Conservation (phyloP, 257 asterid genomes). For the Striga asiatica region DNA sequence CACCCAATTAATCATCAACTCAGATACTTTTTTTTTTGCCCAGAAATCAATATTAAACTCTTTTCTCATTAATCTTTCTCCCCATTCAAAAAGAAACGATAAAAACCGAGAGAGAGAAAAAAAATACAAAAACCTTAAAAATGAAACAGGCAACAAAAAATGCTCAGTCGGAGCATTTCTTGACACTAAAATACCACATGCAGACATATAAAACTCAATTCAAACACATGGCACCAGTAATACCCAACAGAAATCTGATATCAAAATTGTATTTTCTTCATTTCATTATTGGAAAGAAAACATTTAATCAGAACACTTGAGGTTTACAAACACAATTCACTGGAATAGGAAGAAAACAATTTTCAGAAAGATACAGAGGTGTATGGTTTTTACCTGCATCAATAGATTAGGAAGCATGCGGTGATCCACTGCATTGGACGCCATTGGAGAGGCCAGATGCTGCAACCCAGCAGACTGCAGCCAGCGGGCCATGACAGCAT, state of each 20-base stretch:
- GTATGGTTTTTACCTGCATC: slow-evolving; percentile 53
- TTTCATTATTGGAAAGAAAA: too few relatives aligned
- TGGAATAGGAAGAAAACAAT: too few relatives aligned
- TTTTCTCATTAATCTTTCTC: slow-evolving; percentile 2
- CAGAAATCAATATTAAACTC: too few relatives aligned
- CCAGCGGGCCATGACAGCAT: slow-evolving; percentile 97
- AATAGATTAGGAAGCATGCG: slow-evolving; percentile 66
- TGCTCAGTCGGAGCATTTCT: too few relatives aligned
- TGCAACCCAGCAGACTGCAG: slow-evolving; percentile 99
- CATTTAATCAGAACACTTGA: too few relatives aligned
- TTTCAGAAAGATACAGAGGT: background rate
- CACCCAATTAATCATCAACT: slow-evolving; percentile 16
- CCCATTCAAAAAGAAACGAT: background rate
- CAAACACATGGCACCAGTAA: too few relatives aligned
- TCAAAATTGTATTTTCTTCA: too few relatives aligned
- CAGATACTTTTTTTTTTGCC: slow-evolving; percentile 8
- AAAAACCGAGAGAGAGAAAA: background rate
- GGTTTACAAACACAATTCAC: too few relatives aligned
- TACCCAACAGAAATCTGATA: too few relatives aligned
- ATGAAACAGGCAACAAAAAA: background rate
- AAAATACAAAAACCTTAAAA: background rate
- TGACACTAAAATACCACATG: too few relatives aligned
- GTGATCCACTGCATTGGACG: slow-evolving; percentile 64
- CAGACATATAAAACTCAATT: too few relatives aligned
- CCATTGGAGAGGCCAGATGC: slow-evolving; percentile 96